phyloP scores from a whole-genome alignment of 495 filamentous ascomycete genomes.

The Penicillium subrubescens region DNA sequence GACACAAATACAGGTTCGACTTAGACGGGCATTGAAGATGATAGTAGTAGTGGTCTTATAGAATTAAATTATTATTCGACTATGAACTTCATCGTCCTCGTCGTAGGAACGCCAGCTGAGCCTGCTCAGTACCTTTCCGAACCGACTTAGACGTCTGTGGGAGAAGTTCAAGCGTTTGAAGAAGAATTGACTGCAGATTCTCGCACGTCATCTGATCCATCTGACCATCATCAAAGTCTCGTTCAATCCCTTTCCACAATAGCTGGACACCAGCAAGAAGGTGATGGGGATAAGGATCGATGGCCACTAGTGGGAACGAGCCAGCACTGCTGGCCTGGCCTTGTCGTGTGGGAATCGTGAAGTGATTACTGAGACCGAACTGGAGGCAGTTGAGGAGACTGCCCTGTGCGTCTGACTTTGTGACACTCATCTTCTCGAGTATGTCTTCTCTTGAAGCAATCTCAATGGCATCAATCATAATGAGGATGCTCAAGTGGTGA shows the following conservation, averaged over 20 bases:
- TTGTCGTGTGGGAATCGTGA: slow-evolving; percentile 8
- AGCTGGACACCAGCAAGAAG: slow-evolving; percentile 22
- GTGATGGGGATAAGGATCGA: slow-evolving; percentile 26
- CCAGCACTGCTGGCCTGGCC: not conserved
- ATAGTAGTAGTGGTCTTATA: not conserved
- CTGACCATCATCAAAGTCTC: slow-evolving; percentile 13
- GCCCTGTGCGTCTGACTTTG: slow-evolving; percentile 20
- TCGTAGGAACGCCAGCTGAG: slow-evolving; percentile 5
- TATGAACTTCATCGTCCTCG: not conserved
- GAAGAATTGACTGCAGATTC: slow-evolving; percentile 16
- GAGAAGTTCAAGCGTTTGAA: slow-evolving; percentile 18
- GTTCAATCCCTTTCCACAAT: slow-evolving; percentile 23
- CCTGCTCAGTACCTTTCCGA: slow-evolving; percentile 15
- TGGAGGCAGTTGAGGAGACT: slow-evolving; percentile 21
- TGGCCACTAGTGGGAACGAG: slow-evolving; percentile 16
- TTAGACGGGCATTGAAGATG: not conserved
- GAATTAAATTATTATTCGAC: not conserved
- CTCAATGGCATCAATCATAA: slow-evolving; percentile 21
- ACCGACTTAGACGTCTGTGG: slow-evolving; percentile 24
- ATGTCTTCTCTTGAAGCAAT: slow-evolving; percentile 19
- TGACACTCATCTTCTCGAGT: slow-evolving; percentile 16
- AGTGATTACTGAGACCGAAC: slow-evolving; percentile 24
- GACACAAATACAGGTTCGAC: too few species aligned
- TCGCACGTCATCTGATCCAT: slow-evolving; percentile 14
- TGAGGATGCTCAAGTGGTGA: slow-evolving; percentile 20